phyloP scores from a whole-genome alignment of 768 basidiomycete genomes.

The Auriscalpium orientale region DNA sequence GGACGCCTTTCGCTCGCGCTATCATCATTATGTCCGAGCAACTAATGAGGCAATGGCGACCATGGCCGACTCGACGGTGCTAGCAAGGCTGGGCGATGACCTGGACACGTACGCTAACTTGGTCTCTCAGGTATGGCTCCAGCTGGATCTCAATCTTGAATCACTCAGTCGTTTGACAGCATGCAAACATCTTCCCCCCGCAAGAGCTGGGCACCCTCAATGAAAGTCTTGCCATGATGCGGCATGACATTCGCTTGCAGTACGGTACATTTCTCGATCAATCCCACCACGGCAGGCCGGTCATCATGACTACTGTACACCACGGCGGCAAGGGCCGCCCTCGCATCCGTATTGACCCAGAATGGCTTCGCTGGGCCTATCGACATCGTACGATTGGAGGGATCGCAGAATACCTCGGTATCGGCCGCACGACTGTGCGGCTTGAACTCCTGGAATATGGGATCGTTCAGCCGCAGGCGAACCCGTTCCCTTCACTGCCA shows the following conservation, averaged over 20 bases:
- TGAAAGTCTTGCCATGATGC: neutral
- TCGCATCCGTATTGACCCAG: constrained; percentile 11
- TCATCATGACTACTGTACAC: neutral
- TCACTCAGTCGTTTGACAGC: neutral
- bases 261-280: neutral
- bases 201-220: neutral
- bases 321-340: constrained; percentile 4
- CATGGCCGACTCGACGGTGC: constrained; percentile 8
- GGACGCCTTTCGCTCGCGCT: constrained; percentile 8
- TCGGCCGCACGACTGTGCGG: constrained; percentile 11
- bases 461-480: constrained; percentile 6
- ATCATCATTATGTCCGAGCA: constrained; percentile 4
- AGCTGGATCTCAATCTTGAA: neutral
- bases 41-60: constrained; percentile 1
- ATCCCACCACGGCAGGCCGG: constrained; percentile 1
- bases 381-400: constrained; percentile 4
- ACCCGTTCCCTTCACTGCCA: neutral
- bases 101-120: constrained; percentile 8
- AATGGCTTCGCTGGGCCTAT: constrained; percentile 17
- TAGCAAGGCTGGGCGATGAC: constrained; percentile 15
- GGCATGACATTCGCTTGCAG: neutral
- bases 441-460: constrained; percentile 13
- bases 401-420: constrained; percentile 14
- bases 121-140: constrained; percentile 5
- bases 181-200: neutral